Base-by-base conservation (phyloP, 2,329 filamentous ascomycete species). In the Elsinoe perseae region DNA sequence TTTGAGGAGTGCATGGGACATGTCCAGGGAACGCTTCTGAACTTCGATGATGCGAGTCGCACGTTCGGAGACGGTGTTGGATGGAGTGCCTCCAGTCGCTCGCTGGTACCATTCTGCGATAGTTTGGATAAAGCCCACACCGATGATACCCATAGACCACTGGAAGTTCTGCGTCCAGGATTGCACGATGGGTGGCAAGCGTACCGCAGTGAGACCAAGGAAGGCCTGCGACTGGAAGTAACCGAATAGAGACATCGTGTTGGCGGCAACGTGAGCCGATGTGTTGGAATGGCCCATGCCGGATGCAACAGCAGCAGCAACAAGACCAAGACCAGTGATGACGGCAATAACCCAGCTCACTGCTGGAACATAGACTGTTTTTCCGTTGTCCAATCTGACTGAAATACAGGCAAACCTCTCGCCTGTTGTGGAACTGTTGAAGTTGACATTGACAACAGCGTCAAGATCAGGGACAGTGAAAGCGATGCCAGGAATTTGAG, bases 131-230 rank as follows among this genome's bases (percentile, higher is more conserved):
- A 95, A 96, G n/a, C 77, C 78, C 40, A 96, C 79, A 53, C 82
- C 81, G 65, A 97, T 95, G 65, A 97, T 90, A 64, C 92, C 92
- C 89, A 97, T 93, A 66, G 86, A 95, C 92, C 92, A 97, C 69
- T 95, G 87, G 75, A 97, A 96, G 73, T 96, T 92, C 73, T 96
- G 91, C 1, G 91, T 95, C 92, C 92, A 97, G 0, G 91, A 81
- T 65, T 87, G 80, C 55, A 95, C 92, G 59, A 95, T 87, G 0
- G 92, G 92, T 8, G 92, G 92, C 55, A 95, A 80, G 44, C 79
- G 77, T 12, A 96, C 85, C 18, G 86, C 82, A 55, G 85, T 88
- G 72, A 96, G 85, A 61, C 91, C 91, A 65, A 95, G 78, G 71
- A 96, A 89, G 23, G 92, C 91, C 72, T 95, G 91, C 3, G 89